Base-by-base conservation (phyloP, 441 rosid genomes). In the Bruguiera hainesii region DNA sequence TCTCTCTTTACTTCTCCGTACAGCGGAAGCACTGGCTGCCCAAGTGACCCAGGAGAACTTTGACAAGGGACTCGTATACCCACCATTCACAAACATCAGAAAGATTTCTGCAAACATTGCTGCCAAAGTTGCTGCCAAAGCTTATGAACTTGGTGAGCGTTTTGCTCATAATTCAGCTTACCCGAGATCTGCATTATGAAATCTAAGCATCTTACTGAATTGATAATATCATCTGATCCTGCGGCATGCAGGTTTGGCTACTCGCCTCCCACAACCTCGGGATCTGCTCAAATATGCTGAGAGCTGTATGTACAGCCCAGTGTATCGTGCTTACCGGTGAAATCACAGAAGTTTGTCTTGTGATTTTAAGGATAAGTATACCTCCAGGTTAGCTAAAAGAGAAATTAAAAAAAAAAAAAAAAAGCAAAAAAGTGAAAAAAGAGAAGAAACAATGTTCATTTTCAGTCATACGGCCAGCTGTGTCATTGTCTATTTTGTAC, bases 101-200 rank as follows among this genome's bases (percentile, higher is more conserved):
- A 89, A 82, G 85, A 90, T 93, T 61, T 93, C 98, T 3, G 97
- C 98, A 28, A 81, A 82, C 35, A 93, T 93, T 67, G 97, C 96
- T 21, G 98, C 98, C 6, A 71, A 69, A 16, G 98, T 93, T 51
- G 96, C 97, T 37, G 85, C 93, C 53, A 93, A 90, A 74, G 91
- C 96, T 39, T 93, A 93, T 35, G 95, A 93, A 73, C 96, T 90
- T 0, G 97, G 98, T 89, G 37, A 82, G 90, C 42, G 37, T 37
- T 23, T 19, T 52, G 48, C 67, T 42, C 21, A 20, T 26, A 50
- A 6, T 33, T 35, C 16, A 11, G 56, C 20, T 60, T 20, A 4
- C 52, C 21, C 8, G 33, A 19, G 10, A 28, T 55, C 21, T 21
- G 58, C 60, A 3, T 50, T 49, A 57, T 29, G 37, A 52, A 30